Base-by-base conservation (phyloP, 495 filamentous ascomycete genomes). In the Podospora pseudocomata region DNA sequence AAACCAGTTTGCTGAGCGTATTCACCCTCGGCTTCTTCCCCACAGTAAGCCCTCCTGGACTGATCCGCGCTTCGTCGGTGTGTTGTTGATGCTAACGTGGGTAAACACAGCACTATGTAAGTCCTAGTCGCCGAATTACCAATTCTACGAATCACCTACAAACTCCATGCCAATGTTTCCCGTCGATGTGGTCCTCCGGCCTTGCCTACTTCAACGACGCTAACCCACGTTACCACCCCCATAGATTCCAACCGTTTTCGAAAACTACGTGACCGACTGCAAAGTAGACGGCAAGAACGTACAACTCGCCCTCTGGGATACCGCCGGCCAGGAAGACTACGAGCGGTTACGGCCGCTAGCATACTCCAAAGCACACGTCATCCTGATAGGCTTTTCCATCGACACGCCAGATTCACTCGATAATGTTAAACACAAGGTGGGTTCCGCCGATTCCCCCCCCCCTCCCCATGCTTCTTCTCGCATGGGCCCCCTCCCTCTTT, bases 221-320 rank as follows among this genome's bases (percentile, higher is more conserved):
- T 19, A 61, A 66, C 71, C 30, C 68, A 71, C 34, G 28, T 62
- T 32, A 49, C 44, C 58, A 30, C 58, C 28, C 49, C 27, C 39
- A 58, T 88, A 99, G 89, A 96, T 98, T 56, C 95, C 95, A 0
- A 99, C 95, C 69, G 95, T 99, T 55, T 99, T 99, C 80, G 95
- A 99, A 80, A 99, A 98, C 84, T 99, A 99, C 75, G 95, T 99
- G 66, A 97, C 95, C 71, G 95, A 99, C 83, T 97, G 96, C 81
- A 87, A 96, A 80, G 96, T 99, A 67, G 95, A 99, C 79, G 94
- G 94, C 65, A 97, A 96, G 76, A 96, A 93, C 44, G 95, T 99
- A 49, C 96, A 99, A 86, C 86, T 99, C 71, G 95, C 95, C 67
- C 82, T 99, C 72, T 99, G 95, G 95, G 95, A 99, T 89, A 99